phyloP scores from a whole-genome alignment of 2,329 filamentous ascomycete species.

The Exophiala sideris region DNA sequence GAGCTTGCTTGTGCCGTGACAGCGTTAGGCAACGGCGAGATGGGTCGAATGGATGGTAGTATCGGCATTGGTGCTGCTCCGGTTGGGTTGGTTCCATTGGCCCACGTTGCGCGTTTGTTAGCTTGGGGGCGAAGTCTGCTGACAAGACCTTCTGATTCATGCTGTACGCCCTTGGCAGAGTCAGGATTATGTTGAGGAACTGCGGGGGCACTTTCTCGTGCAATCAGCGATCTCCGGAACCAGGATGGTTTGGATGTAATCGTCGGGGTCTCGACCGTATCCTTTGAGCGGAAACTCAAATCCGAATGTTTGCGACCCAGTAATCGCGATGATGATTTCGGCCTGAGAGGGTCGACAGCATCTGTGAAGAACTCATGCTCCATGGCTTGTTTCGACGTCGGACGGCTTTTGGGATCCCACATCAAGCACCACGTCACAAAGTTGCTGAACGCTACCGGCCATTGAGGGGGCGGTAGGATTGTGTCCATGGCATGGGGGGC shows the following conservation, averaged over 20 bases:
- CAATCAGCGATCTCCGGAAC: constrained; percentile 94
- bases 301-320: constrained; percentile 89
- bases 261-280: constrained; percentile 56
- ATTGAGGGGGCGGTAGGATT: constrained; percentile 83
- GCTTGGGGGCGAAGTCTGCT: constrained; percentile 57
- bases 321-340: constrained; percentile 85
- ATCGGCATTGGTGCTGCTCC: constrained; percentile 92
- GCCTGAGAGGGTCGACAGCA: constrained; percentile 83
- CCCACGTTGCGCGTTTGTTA: constrained; percentile 89
- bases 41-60: constrained; percentile 86
- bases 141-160: constrained; percentile 41
- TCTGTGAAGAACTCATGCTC: constrained; percentile 93
- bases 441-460: constrained; percentile 80
- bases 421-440: constrained; percentile 99
- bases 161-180: constrained; percentile 39
- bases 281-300: constrained; percentile 65
- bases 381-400: constrained; percentile 89
- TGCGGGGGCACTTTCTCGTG: constrained; percentile 67
- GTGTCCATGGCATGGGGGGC: constrained; percentile 95
- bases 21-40: constrained; percentile 92
- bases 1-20: constrained; percentile 84
- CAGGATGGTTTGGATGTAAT: constrained; percentile 84
- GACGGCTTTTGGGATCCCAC: constrained; percentile 93
- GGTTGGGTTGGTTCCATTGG: constrained; percentile 65
- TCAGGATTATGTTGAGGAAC: constrained; percentile 42